Base-by-base conservation (phyloP, 805 yeast genomes). In the Candida maesae region DNA sequence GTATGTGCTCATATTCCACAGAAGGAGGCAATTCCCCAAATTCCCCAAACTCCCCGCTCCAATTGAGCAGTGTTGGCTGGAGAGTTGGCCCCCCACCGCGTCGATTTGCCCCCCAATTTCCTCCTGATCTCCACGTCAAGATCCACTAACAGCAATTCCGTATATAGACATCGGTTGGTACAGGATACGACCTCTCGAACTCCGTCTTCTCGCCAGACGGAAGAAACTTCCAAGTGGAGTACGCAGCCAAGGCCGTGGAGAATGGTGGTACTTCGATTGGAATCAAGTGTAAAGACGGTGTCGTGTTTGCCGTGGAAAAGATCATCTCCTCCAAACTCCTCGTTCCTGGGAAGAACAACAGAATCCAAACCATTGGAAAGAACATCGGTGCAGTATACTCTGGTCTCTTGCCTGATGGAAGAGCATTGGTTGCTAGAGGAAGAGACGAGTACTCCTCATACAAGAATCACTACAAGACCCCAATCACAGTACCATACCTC, bases 171-270 rank as follows among this genome's bases (percentile, higher is more conserved):
- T 93, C 99, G 35, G 90, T 93, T 55, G 99, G 99, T 55, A 93
- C 99, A 21, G 99, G 99, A 15, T 93, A 93, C 79, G 99, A 93
- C 74, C 81, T 93, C 60, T 88, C 97, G 25, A 93, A 93, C 71
- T 83, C 95, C 68, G 96, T 91, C 47, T 93, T 93, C 69, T 65
- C 72, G n/a, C 69, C 74, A 65, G 96, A 88, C 62, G 95, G 95
- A 30, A 77, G 95, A 69, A 87, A 86, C 64, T 93, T 93, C 70
- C 99, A 93, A 66, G 99, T 93, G 15, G 99, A 93, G 65, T 93
- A 93, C 58, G 99, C 99, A 24, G 75, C 84, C 56, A 93, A 93
- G 61, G 99, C 99, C 2, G 98, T 91, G 3, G 99, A 93, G 65
- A 90, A 89, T 58, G 96, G 96, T 36, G 95, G 96, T 10, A 93